Conservation (phyloP, 257 asterid species). For the Nicotiana knightiana region DNA sequence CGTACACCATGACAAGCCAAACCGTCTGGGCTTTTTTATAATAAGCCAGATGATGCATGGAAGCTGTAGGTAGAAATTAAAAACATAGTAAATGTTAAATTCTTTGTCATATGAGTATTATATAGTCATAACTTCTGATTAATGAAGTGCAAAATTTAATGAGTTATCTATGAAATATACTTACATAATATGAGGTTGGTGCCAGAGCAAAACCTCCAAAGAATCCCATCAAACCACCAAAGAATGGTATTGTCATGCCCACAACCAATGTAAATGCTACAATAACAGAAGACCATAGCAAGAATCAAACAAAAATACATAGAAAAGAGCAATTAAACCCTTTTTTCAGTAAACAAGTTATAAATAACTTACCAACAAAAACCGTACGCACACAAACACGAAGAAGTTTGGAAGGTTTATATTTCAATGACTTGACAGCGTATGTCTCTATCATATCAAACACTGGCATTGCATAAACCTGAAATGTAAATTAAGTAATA, state of each 20-base stretch:
- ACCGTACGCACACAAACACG: constrained; percentile 38
- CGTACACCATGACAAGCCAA: constrained; percentile 24
- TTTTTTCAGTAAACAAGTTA: too few relatives aligned
- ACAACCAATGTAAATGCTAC: constrained; percentile 46
- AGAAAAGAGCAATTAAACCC: not conserved
- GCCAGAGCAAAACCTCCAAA: constrained; percentile 58
- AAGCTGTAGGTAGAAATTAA: constrained; percentile 16
- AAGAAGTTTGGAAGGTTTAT: constrained; percentile 28
- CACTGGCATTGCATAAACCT: constrained; percentile 46
- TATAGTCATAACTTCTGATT: not conserved
- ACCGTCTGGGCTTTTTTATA: constrained; percentile 23
- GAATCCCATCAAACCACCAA: constrained; percentile 55
- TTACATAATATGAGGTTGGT: constrained; percentile 46
- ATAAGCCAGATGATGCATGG: constrained; percentile 39
- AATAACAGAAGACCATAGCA: not conserved
- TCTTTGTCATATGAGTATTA: not conserved
- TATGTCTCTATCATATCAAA: constrained; percentile 57
- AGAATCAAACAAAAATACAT: not conserved
- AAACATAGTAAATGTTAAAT: not conserved
- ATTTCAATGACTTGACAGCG: constrained; percentile 33
- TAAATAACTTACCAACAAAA: constrained; percentile 33
- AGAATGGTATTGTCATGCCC: constrained; percentile 48
- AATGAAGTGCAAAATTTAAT: not conserved
- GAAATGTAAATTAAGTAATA: too few relatives aligned
- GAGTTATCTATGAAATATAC: not conserved